phyloP scores from a whole-genome alignment of 2,329 filamentous ascomycete genomes.

The Coleophoma eucalyptorum region DNA sequence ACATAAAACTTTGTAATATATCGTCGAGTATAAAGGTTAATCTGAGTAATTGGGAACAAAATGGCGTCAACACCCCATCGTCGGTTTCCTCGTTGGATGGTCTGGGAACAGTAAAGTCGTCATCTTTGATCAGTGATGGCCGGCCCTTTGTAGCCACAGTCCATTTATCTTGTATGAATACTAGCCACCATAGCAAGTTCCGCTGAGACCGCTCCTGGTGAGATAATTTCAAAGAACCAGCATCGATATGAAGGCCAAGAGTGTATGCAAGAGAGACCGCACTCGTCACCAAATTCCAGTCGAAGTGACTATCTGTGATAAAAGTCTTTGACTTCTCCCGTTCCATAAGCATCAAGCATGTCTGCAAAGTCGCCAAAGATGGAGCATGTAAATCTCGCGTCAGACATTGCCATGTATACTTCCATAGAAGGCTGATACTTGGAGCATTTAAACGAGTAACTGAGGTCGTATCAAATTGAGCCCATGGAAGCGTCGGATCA shows the following conservation, averaged over 20 bases:
- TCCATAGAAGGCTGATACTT: neutral
- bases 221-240: neutral
- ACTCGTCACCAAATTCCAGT: neutral
- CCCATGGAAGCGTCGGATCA: neutral
- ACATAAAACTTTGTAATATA: neutral
- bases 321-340: neutral
- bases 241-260: neutral
- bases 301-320: neutral
- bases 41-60: neutral
- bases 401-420: neutral
- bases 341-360: neutral
- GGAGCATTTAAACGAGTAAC: neutral
- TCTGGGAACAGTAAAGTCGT: neutral
- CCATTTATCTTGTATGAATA: neutral
- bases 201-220: neutral
- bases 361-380: neutral
- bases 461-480: neutral
- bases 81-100: neutral
- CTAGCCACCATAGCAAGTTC: neutral
- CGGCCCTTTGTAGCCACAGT: neutral
- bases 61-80: neutral
- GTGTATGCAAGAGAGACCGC: neutral
- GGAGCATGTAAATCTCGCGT: neutral
- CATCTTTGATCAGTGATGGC: neutral
- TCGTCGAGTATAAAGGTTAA: neutral